These are phyloP conservation scores for Gryganskiella cystojenkinii DNA, from an alignment of 192 early-diverging fungal genomes.

Conservation along the genomic window DNA sequence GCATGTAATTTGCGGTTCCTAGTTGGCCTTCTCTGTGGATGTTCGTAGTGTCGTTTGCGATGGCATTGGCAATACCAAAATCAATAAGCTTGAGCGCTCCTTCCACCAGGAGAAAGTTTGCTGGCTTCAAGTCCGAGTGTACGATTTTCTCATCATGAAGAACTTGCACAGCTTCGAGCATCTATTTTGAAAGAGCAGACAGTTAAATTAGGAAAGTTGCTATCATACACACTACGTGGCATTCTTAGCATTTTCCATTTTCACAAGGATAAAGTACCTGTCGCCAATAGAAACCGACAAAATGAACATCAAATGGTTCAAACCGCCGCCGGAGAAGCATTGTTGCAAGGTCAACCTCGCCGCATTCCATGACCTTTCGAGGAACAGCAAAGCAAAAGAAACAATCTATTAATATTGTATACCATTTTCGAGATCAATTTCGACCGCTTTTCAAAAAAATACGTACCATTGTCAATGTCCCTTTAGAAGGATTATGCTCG, in stretches of 20 bases:
- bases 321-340: slow-evolving; percentile 62
- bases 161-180: slow-evolving; percentile 88
- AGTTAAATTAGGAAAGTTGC: too few species aligned
- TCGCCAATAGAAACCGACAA: slow-evolving; percentile 87
- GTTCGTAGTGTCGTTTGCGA: slow-evolving; percentile 94
- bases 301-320: slow-evolving; percentile 72
- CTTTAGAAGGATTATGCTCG: slow-evolving; percentile 72
- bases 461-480: slow-evolving; percentile 76
- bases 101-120: slow-evolving; percentile 92
- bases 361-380: slow-evolving; percentile 82
- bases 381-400: neutral
- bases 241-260: neutral
- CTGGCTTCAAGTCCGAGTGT: slow-evolving; percentile 95
- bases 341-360: slow-evolving; percentile 86
- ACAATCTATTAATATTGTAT: neutral
- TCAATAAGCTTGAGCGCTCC: slow-evolving; percentile 94
- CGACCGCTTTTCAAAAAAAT: neutral
- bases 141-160: slow-evolving; percentile 92
- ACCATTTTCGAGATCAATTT: neutral
- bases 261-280: slow-evolving; percentile 60
- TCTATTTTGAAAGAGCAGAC: slow-evolving; percentile 59
- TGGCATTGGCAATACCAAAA: slow-evolving; percentile 97
- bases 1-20: slow-evolving; percentile 97
- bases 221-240: too few species aligned
- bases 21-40: slow-evolving; percentile 87